These are phyloP conservation scores for Testicularia cyperi DNA, from an alignment of 1,284 basidiomycete species.

Conservation along the genomic window DNA sequence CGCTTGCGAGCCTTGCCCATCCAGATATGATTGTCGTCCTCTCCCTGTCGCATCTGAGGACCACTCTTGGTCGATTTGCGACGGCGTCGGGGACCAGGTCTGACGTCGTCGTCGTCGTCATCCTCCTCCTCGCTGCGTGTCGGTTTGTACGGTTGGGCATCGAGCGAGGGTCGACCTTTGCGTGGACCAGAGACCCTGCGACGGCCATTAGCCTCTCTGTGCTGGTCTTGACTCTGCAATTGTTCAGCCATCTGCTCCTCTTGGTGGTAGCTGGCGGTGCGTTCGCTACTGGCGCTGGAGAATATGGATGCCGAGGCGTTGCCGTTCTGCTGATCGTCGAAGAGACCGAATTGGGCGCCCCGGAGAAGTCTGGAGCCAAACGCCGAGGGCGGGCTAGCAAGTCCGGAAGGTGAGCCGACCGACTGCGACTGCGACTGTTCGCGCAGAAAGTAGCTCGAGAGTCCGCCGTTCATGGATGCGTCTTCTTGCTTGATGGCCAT, in stretches of 20 bases:
- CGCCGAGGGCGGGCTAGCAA: slow-evolving; percentile 5
- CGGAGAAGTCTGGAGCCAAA: slow-evolving; percentile 6
- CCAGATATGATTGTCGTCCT: slow-evolving; percentile 14
- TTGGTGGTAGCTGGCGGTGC: slow-evolving; percentile 19
- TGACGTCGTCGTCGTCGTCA: slow-evolving; percentile 20
- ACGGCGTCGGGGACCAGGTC: slow-evolving; percentile 4
- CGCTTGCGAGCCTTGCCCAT: slow-evolving; percentile 6
- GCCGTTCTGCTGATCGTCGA: slow-evolving; percentile 14
- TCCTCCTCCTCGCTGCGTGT: slow-evolving; percentile 16
- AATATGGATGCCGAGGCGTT: slow-evolving; percentile 32
- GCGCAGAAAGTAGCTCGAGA: slow-evolving; percentile 19
- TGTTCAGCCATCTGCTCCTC: slow-evolving; percentile 23
- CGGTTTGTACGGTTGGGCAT: slow-evolving; percentile 15
- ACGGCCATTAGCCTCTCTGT: background rate
- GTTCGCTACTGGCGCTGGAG: slow-evolving; percentile 19
- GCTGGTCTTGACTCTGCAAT: slow-evolving; percentile 5
- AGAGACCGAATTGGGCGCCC: slow-evolving; percentile 21
- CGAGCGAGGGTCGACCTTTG: slow-evolving; percentile 15
- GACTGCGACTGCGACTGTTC: slow-evolving; percentile 14
- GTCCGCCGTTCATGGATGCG: background rate
- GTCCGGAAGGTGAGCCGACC: too few species aligned
- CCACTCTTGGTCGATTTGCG: slow-evolving; percentile 12
- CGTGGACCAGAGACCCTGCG: slow-evolving; percentile 18
- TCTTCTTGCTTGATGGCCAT: slow-evolving; percentile 37
- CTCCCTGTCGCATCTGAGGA: slow-evolving; percentile 2